Evolutionary conservation across 495 filamentous ascomycete species (phyloP), one percentile per base, ranked within the genome.

Genomic region (Bryoglossum gracile): DNA sequence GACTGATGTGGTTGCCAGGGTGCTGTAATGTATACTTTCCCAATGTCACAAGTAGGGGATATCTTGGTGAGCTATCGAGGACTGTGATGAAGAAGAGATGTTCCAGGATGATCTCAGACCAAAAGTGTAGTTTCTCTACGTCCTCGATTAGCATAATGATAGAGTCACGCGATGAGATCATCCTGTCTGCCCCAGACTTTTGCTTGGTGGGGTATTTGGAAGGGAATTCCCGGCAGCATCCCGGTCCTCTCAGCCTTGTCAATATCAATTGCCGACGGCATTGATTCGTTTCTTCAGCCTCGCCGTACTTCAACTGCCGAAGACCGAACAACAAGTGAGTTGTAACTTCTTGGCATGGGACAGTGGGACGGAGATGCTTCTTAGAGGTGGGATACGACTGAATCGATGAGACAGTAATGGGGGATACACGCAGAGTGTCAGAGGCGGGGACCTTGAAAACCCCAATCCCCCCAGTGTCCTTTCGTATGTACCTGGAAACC

Each of bases 381-480:
- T 30, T 30, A 13, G 6, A 41, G 38, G 18, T 22, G 18, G 17
- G 10, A 8, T 38, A 34, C 19, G 39, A 43, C 19, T 37, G 21
- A 14, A 44, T 51, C 30, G 14, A 14, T 14, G 30, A 37, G 17
- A n/a, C 30, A 26, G 30, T 11, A 22, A 54, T 55, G 52, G 22
- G 47, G 2, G 56, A 55, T n/a, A n/a, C n/a, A 22, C 51, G 56
- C 5, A 59, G 55, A 26, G 36, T 59, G 52, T 59, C 56, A 4
- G 56, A 54, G 45, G 43, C 45, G n/a, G 52, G 48, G 4, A 16
- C 43, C 24, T 25, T 41, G 38, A 5, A 54, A 41, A 26, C 50
- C 17, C 43, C 26, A 8, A 55, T 59, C 22, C 56, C 56, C 11
- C 14, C 45, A 23, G 38, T 52, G 18, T 55, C 56, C 14, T 59